Evolutionary conservation across 192 early-diverging fungal species (phyloP), one percentile per base, ranked within the genome.

Genomic region (Oehlia diaphana): DNA sequence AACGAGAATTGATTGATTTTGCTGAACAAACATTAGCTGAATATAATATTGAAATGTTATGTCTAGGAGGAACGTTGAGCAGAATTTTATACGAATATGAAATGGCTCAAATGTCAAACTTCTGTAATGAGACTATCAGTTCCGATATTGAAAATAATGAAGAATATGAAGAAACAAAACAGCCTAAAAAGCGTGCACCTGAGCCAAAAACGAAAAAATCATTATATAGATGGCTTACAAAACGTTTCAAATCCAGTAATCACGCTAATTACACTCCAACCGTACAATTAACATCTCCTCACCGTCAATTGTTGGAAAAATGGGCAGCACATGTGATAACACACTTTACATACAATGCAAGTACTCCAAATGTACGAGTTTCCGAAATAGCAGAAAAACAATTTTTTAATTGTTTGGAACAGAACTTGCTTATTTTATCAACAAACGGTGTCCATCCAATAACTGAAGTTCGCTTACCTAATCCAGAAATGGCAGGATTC

Each of bases 1-100:
- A 97, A 78, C 90, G 96, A 69, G 96, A 96, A 80, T 89, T 85
- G 12, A 91, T 97, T 39, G 96, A 97, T 73, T 96, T 97, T 88
- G 94, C 94, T 14, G 96, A 97, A 82, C 88, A 89, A n/a, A 87
- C 87, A 9, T 87, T 97, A 2, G 89, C 89, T 69, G 76, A 88
- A 35, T 97, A 93, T 92, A 97, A 97, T 79, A 86, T 90, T 78
- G 94, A 97, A 53, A 76, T 97, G 9, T 80, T 96, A 16, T 77
- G 88, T 14, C 88, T 93, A 82, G 90, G 89, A 28, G 95, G 94
- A 21, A 81, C 94, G 28, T 82, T 97, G 0, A 86, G 89, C 5
- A 86, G 96, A n/a, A 84, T 95, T 4, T 80, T 95, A 37, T 95
- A 92, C 80, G 93, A 95, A 39, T 90, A 93, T 79, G 94, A 95